Evolutionary conservation across 768 basidiomycete genomes (phyloP), one percentile per base, ranked within the genome.

Genomic region (Kwoniella mangroviensis): DNA sequence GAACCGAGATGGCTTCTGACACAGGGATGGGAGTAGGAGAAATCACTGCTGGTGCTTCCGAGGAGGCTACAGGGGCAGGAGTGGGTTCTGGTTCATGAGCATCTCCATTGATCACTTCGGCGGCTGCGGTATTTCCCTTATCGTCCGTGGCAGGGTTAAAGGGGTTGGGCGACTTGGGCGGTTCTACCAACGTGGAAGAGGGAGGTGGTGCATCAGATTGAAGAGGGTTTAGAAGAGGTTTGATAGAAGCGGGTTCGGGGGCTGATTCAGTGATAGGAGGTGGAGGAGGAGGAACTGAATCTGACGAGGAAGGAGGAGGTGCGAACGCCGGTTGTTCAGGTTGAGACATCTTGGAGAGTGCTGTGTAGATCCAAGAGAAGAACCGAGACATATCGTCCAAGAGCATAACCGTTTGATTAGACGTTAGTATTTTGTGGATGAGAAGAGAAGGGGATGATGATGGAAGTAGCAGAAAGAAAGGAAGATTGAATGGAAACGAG

Each of bases 191-290:
- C 9, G 79, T 81, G 9, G 75, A 77, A 3, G 73, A 67, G 2
- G 77, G 74, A 17, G 78, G 75, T 15, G 76, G 54, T 10, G 45
- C 75, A 6, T 71, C 65, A 7, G 67, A 63, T 57, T 79, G 79
- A 24, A 81, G 54, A 40, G 80, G 80, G 56, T 79, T 80, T 9
- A 79, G 74, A 7, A 81, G 67, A 19, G 80, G 79, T 64, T 78
- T 78, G 24, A 74, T 4, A 10, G 63, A 28, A 21, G 71, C 21
- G 4, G 51, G 22, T 49, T 54, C 64, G 22, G 58, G 40, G 2
- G 49, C 52, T 40, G 28, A 22, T 24, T 53, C 24, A 42, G 40
- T 26, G n/a, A 7, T 34, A 6, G 6, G 34, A 6, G 34, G 34
- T 34, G 53, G 13, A 43, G 67, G 40, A 10, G 55, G 59, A 64